Conservation (phyloP, 345 rosid species). For the Heritiera fomes region DNA sequence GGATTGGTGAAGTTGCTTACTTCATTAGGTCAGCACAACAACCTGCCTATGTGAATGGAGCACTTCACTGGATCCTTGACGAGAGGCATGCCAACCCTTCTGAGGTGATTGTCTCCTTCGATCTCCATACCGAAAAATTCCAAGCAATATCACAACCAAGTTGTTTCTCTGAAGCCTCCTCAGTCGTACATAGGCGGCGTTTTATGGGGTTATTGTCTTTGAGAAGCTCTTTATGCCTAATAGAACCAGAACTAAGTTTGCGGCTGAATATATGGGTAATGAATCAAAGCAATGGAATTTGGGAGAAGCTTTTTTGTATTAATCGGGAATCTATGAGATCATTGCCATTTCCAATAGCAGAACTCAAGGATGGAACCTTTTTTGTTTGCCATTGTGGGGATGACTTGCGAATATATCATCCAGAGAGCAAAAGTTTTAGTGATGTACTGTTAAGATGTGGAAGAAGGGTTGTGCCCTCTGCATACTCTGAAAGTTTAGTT, state of each 20-base stretch:
- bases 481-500: neutral
- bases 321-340: neutral
- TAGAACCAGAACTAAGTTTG: neutral
- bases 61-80: neutral
- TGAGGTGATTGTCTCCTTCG: neutral
- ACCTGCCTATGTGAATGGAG: neutral
- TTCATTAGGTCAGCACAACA: neutral
- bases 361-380: conserved; percentile 7
- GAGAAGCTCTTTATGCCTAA: neutral
- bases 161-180: neutral
- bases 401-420: neutral
- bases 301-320: neutral
- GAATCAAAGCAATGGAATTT: neutral
- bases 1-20: neutral
- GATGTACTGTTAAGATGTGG: neutral
- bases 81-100: neutral
- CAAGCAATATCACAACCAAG: conserved; percentile 1
- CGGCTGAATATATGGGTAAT: neutral
- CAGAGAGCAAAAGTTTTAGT: neutral
- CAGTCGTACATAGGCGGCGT: neutral
- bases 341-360: conserved; percentile 4
- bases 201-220: conserved; percentile 1
- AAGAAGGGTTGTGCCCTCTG: neutral
- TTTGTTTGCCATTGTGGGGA: neutral
- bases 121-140: neutral